Base-by-base conservation (phyloP, 441 rosid species). In the Gossypium schwendimanii region DNA sequence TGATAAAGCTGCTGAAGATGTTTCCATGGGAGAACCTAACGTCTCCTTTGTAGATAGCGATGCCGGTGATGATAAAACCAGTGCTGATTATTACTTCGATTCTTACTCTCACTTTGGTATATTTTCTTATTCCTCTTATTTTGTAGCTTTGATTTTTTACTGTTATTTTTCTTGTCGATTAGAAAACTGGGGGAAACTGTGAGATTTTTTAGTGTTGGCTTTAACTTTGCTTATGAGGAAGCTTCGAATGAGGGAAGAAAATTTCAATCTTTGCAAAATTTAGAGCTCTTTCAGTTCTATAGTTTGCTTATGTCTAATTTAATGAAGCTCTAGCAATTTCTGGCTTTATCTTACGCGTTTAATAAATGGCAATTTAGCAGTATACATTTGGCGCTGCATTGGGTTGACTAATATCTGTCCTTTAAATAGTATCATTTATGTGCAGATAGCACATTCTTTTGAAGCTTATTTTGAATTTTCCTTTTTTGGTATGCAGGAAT, bases 41-140 rank as follows among this genome's bases (percentile, higher is more conserved):
- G 80, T 76, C 12, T 63, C 86, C 10, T 59, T 75, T 28, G 58
- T 68, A 2, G 63, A 23, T 53, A 14, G 24, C 15, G 84, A 81
- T 21, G 87, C 69, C 66, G 85, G 47, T 10, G 98, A 86, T 64
- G 87, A 85, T 31, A 81, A 79, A 55, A 93, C 98, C 74, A 91
- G 97, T 69, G 98, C 94, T 52, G 97, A 94, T 78, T 93, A 93
- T 78, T 93, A 91, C 85, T 93, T 93, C 79, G 96, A 93, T 76
- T 93, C 97, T 7, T 91, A 93, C 81, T 89, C 96, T 36, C 98
- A 91, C 81, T 93, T 93, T 54, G 96, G 98, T 92, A 84, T 12
- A 49, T 70, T 53, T 39, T 64, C 17, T 33, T 65, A 70, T 60
- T 36, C 44, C n/a, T 21, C 45, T 45, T 39, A 24, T 15, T 39